Evolutionary conservation across 1,284 basidiomycete species (phyloP), one percentile per base, ranked within the genome.

Genomic region (Naganishia albida): DNA sequence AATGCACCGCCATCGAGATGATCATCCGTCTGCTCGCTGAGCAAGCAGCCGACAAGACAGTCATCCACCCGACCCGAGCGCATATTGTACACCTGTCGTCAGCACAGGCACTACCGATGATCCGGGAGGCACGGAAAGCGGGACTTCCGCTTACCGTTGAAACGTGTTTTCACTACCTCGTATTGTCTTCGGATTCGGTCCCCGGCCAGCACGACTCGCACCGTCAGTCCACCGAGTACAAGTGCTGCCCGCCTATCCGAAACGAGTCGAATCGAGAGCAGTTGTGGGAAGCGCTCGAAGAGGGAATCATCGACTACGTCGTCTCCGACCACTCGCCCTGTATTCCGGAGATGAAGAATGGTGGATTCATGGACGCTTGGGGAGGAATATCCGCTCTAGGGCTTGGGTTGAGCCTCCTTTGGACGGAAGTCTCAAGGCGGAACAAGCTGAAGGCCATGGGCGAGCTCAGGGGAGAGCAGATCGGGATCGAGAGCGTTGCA

Each of bases 321-420:
- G 92, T 96, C 16, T 93, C 90, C 56, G 93, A 96, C 80, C 93
- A 97, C 75, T 92, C 90, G 70, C 93, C 93, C 13, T 96, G 93
- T 77, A 83, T 89, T 13, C 82, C 85, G 30, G 86, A 88, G 72
- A 80, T 96, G 67, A 97, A 96, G 81, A 84, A 84, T 67, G 76
- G 91, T n/a, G 86, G 88, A 55, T 83, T 95, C 68, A 89, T 94
- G 87, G 77, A 81, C 23, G 91, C 93, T 0, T 96, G 93, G 93
- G 93, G 93, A 60, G 93, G 93, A 0, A 90, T 96, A 68, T 88
- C 87, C 66, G 88, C 90, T 3, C 83, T 96, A 25, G 93, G 93
- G 4, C 81, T 96, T 16, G 93, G 93, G 0, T 78, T 95, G 52
- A 89, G 88, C 74, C 78, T 95, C 55, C 73, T 96, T 51, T 93